These are phyloP conservation scores for Lathyrus tuberosus DNA, from an alignment of 306 rosid genomes.

Conservation along the genomic window DNA sequence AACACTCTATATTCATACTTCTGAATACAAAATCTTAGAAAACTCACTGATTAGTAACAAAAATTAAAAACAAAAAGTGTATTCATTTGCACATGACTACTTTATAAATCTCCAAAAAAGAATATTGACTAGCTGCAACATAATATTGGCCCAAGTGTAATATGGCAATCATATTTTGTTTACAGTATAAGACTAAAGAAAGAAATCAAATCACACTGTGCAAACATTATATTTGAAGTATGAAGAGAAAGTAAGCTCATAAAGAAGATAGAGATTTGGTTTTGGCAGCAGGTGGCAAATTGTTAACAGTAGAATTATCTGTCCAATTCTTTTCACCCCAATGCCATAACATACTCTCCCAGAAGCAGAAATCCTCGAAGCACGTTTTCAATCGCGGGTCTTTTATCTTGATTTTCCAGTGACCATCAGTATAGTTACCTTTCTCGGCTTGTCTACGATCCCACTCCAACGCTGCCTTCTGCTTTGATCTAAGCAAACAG, in stretches of 20 bases:
- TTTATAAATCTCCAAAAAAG: slow-evolving; percentile 13
- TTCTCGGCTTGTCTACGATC: slow-evolving; percentile 82
- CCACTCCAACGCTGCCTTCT: slow-evolving; percentile 85
- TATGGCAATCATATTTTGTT: slow-evolving; percentile 23
- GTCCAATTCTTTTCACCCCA: slow-evolving; percentile 86
- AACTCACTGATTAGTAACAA: slow-evolving; percentile 1
- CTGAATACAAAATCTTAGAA: neutral
- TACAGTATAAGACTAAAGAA: neutral
- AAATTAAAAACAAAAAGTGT: neutral
- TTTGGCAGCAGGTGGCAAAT: slow-evolving; percentile 40
- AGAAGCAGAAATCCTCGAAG: slow-evolving; percentile 76
- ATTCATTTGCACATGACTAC: too few species aligned
- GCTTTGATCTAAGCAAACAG: slow-evolving; percentile 81
- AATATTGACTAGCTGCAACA: slow-evolving; percentile 5
- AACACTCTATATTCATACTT: neutral
- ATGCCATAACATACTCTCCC: slow-evolving; percentile 91
- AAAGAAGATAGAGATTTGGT: slow-evolving; percentile 48
- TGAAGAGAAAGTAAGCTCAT: slow-evolving; percentile 35
- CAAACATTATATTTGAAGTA: slow-evolving; percentile 20
- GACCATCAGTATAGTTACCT: slow-evolving; percentile 75
- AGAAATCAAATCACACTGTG: slow-evolving; percentile 14
- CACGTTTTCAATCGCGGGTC: slow-evolving; percentile 67
- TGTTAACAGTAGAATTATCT: slow-evolving; percentile 56
- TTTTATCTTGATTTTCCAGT: slow-evolving; percentile 77
- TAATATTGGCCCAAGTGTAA: slow-evolving; percentile 15